phyloP scores from a whole-genome alignment of 495 filamentous ascomycete species.

The Tuber borchii region DNA sequence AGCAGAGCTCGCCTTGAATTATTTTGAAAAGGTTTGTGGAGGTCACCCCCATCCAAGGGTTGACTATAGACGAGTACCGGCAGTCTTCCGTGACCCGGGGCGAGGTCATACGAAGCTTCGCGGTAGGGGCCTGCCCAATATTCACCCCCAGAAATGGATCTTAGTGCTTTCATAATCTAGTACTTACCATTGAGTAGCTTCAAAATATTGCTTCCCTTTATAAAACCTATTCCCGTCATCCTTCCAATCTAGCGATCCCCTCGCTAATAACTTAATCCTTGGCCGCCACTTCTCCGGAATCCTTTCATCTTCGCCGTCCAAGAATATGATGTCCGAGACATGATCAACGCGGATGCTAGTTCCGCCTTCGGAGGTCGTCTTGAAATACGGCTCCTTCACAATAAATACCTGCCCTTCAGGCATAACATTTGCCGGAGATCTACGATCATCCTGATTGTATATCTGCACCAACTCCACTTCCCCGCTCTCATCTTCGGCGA shows the following conservation, averaged over 20 bases:
- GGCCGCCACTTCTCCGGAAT: slow-evolving; percentile 21
- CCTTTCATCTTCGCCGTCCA: slow-evolving; percentile 8
- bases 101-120: background rate
- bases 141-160: background rate
- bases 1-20: background rate
- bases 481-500: slow-evolving; percentile 24
- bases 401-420: slow-evolving; percentile 25
- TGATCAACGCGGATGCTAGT: slow-evolving; percentile 28
- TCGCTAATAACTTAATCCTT: slow-evolving; percentile 3
- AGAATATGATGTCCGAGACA: slow-evolving; percentile 29
- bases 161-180: background rate
- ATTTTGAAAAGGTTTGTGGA: background rate
- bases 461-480: slow-evolving; percentile 24
- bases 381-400: slow-evolving; percentile 29
- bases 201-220: background rate
- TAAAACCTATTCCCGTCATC: slow-evolving; percentile 22
- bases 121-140: background rate
- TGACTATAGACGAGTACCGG: background rate
- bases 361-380: background rate
- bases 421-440: slow-evolving; percentile 11
- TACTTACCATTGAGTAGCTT: slow-evolving; percentile 26
- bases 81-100: background rate
- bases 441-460: slow-evolving; percentile 17
- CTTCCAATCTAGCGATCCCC: slow-evolving; percentile 16
- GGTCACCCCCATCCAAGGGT: background rate